Evolutionary conservation across 495 filamentous ascomycete genomes (phyloP).

Genomic region (Lasiosphaeriaceae sp.): DNA sequence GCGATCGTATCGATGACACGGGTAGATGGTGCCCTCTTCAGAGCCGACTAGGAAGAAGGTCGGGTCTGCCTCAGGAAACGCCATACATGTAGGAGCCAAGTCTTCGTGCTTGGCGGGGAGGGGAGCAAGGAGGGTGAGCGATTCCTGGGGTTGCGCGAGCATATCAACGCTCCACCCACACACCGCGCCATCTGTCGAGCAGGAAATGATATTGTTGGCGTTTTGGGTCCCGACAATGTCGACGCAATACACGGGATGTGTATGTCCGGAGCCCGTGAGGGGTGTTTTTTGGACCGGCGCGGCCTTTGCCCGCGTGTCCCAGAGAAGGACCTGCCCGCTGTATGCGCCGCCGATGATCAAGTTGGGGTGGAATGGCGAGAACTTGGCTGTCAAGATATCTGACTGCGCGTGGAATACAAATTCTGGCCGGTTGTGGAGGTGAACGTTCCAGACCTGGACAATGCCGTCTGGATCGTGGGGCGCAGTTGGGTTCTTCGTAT

Average conservation of each 20-base stretch:
- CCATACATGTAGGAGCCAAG: constrained; percentile 91
- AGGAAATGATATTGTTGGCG: constrained; percentile 94
- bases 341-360: constrained; percentile 93
- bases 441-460: constrained; percentile 94
- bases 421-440: constrained; percentile 88
- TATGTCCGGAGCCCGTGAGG: constrained; percentile 86
- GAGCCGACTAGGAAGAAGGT: constrained; percentile 97
- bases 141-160: constrained; percentile 92
- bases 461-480: constrained; percentile 94
- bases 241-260: constrained; percentile 92
- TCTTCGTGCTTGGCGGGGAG: constrained; percentile 89
- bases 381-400: constrained; percentile 91
- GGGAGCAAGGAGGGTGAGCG: constrained; percentile 79
- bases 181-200: constrained; percentile 92
- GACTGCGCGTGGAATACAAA: constrained; percentile 95
- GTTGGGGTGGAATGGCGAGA: constrained; percentile 95
- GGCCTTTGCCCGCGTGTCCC: constrained; percentile 88
- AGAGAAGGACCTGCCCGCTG: constrained; percentile 94
- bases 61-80: constrained; percentile 91
- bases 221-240: constrained; percentile 97
- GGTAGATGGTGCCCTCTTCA: constrained; percentile 92
- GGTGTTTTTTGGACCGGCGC: constrained; percentile 94
- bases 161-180: constrained; percentile 97
- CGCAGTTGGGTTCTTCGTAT: constrained; percentile 93
- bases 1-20: constrained; percentile 94